Base-by-base conservation (phyloP, 2,329 filamentous ascomycete species). In the Chrysoporthe deuterocubensis region DNA sequence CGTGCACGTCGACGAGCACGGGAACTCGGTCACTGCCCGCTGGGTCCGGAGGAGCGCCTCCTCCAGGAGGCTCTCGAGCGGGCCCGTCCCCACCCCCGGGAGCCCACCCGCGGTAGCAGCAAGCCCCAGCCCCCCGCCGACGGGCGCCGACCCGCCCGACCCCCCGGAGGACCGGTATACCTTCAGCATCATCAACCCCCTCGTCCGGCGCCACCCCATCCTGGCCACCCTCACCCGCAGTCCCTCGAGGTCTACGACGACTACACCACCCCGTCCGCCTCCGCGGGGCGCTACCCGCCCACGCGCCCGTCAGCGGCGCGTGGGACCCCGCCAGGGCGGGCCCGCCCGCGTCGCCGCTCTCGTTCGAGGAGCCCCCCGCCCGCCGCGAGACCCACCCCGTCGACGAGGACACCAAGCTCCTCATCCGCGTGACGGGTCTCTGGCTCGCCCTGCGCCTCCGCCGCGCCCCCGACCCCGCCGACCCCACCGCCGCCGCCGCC, bases 161-260 rank as follows among this genome's bases (percentile, higher is more conserved):
- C 70, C 71, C 0, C 70, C 71, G 7, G 73, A 73, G 13, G 73
- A 73, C 11, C 67, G 64, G 60, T 94, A 90, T 80, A 92, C 88
- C 9, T 95, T 95, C 76, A 93, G 90, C 79, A 87, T 93, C 70
- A 89, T 95, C 73, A 87, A 91, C 72, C 87, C 91, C 0, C 85
- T 85, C 59, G 87, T 86, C 9, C 84, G 90, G 44, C 87, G 90
- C 14, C 92, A 95, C 74, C 92, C 92, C 4, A 87, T 94, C 73
- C 85, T 94, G 79, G 92, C 90, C 0, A 87, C 85, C 2, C 82
- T 95, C 57, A 89, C 86, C 3, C 84, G 14, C 82, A 83, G 4
- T 86, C 84, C 14, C 85, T 95, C 42, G 89, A 92, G 62, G 86
- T 95, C 60, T 86, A 89, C 69, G 89, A 94, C 71, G 83, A 82